Evolutionary conservation across 1,284 basidiomycete species (phyloP).

Genomic region (Naganishia sp.): DNA sequence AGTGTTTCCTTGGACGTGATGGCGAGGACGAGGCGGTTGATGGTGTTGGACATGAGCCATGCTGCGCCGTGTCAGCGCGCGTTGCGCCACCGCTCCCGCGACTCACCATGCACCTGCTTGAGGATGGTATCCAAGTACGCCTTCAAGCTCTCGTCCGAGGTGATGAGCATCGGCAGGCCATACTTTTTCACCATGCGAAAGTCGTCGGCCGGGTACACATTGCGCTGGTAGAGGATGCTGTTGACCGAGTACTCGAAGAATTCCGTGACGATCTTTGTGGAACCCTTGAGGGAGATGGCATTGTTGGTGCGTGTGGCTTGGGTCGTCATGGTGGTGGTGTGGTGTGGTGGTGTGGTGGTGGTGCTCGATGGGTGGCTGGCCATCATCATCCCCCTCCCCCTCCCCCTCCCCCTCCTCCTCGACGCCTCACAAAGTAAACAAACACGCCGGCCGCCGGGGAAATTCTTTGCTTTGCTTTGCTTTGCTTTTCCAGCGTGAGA

Average conservation of each 20-base stretch:
- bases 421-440: too few relatives aligned
- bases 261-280: constrained; percentile 91
- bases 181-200: constrained; percentile 97
- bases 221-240: constrained; percentile 94
- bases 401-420: too few relatives aligned
- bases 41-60: constrained; percentile 86
- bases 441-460: constrained; percentile 16
- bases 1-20: constrained; percentile 94
- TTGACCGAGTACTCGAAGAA: constrained; percentile 99
- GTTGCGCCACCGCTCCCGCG: background rate
- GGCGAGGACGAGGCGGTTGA: constrained; percentile 89
- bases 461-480: too few relatives aligned
- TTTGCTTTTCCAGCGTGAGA: constrained; percentile 14
- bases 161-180: constrained; percentile 91
- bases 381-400: too few relatives aligned
- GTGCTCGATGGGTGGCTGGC: background rate
- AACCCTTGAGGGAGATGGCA: constrained; percentile 89
- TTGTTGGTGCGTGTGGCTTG: constrained; percentile 53
- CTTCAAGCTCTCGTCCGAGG: constrained; percentile 86
- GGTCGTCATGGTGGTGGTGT: constrained; percentile 46
- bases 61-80: constrained; percentile 57
- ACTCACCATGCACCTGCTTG: constrained; percentile 82
- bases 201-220: constrained; percentile 96
- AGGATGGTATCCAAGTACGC: constrained; percentile 91
- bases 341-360: background rate